These are phyloP conservation scores for Saprolegnia diclina DNA, from an alignment of 352 stramenopile species.

Conservation along the genomic window DNA sequence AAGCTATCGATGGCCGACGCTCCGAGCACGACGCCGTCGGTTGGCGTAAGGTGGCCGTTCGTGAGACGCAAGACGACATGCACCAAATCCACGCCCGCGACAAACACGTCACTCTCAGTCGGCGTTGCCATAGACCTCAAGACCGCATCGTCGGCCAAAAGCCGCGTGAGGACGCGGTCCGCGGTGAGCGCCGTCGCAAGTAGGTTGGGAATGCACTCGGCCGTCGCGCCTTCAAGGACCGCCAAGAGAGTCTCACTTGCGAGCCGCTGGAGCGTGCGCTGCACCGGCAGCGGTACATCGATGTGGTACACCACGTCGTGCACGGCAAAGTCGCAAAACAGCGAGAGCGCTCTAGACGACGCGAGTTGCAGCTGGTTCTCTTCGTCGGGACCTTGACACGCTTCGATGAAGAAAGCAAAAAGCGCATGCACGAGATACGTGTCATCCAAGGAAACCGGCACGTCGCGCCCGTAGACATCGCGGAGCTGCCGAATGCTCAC, in stretches of 20 bases:
- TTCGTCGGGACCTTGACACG: conserved; percentile 18
- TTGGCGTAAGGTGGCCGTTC: conserved; percentile 17
- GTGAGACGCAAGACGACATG: background rate
- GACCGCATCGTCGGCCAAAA: background rate
- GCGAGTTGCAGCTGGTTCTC: conserved; percentile 13
- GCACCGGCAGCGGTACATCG: background rate
- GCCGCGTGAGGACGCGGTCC: background rate
- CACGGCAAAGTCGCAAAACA: background rate
- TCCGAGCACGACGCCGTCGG: conserved; percentile 1
- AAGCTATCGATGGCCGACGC: background rate
- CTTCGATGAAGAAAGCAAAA: conserved; percentile 12
- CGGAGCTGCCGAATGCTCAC: background rate
- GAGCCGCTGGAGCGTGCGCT: background rate
- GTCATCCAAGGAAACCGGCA: background rate
- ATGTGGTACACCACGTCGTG: background rate
- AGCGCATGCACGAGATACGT: background rate
- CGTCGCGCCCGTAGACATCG: background rate
- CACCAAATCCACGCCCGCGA: no score
- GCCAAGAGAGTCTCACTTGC: conserved; percentile 8
- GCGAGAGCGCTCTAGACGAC: background rate
- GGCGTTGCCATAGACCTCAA: no score
- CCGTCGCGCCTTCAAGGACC: conserved; percentile 17
- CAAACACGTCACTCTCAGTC: no score
- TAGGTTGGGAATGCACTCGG: background rate
- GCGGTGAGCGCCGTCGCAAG: conserved; percentile 1